phyloP scores from a whole-genome alignment of 2,329 filamentous ascomycete species.

The Claviceps lovelessii region DNA sequence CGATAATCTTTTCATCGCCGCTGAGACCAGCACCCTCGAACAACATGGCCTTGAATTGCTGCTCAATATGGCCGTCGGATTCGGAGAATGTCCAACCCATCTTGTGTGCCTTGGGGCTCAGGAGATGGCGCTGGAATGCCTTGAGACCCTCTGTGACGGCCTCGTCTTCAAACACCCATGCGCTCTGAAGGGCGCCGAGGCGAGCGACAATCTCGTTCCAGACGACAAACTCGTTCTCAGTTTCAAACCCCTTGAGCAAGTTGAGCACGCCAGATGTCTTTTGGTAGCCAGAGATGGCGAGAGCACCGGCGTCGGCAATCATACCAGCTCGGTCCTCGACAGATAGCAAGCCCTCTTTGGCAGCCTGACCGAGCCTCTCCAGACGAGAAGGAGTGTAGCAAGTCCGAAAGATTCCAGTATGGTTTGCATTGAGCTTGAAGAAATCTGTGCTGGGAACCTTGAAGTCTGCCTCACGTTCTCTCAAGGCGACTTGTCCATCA shows the following conservation, averaged over 20 bases:
- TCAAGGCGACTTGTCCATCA: conserved; percentile 37
- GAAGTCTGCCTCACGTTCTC: conserved; percentile 56
- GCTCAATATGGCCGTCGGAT: conserved; percentile 72
- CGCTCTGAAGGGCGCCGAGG: conserved; percentile 61
- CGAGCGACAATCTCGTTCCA: conserved; percentile 85
- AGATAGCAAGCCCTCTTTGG: conserved; percentile 53
- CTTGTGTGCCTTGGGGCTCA: conserved; percentile 67
- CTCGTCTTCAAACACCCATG: conserved; percentile 69
- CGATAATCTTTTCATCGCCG: conserved; percentile 64
- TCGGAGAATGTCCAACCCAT: conserved; percentile 81
- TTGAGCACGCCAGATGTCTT: conserved; percentile 82
- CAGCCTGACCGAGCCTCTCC: conserved; percentile 74
- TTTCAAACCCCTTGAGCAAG: conserved; percentile 69
- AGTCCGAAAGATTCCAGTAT: conserved; percentile 83
- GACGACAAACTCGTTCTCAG: conserved; percentile 79
- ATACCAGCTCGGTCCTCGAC: conserved; percentile 90
- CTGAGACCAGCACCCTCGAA: conserved; percentile 72
- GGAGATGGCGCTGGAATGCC: conserved; percentile 66
- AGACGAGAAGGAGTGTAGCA: conserved; percentile 74
- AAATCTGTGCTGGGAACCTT: conserved; percentile 70
- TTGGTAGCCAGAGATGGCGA: conserved; percentile 82
- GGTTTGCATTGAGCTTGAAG: conserved; percentile 93
- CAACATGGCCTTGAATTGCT: conserved; percentile 87
- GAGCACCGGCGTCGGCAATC: conserved; percentile 81
- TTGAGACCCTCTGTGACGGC: conserved; percentile 61